phyloP scores from a whole-genome alignment of 1,284 basidiomycete species.

The Cerioporus squamosus region DNA sequence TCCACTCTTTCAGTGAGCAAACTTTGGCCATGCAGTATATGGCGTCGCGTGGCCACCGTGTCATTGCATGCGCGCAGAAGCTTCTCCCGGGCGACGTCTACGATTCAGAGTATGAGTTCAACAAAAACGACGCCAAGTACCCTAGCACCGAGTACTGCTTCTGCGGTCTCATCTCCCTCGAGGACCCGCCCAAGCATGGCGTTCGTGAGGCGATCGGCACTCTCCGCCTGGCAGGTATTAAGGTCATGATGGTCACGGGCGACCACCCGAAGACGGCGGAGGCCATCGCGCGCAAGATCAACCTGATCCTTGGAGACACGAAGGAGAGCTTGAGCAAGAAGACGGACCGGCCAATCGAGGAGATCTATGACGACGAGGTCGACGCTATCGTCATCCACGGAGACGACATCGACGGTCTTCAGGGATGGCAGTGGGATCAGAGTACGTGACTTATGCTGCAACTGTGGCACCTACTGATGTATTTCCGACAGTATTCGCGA shows the following conservation, averaged over 20 bases:
- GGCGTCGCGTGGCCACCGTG: constrained; percentile 72
- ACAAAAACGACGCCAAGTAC: constrained; percentile 57
- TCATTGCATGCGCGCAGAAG: constrained; percentile 68
- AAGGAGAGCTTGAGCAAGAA: constrained; percentile 59
- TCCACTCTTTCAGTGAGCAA: constrained; percentile 1
- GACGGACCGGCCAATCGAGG: constrained; percentile 56
- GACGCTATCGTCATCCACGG: constrained; percentile 68
- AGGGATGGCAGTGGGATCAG: constrained; percentile 74
- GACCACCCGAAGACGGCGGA: constrained; percentile 74
- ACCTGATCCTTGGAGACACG: constrained; percentile 65
- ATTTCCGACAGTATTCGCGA: constrained; percentile 53
- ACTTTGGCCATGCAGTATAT: constrained; percentile 52
- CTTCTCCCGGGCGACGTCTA: constrained; percentile 55
- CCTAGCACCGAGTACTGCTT: constrained; percentile 62
- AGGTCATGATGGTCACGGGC: constrained; percentile 76
- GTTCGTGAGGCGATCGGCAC: constrained; percentile 73
- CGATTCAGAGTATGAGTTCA: constrained; percentile 52
- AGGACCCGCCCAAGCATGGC: constrained; percentile 73
- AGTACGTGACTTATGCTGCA: constrained; percentile 39
- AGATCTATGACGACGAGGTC: constrained; percentile 71
- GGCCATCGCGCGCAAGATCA: constrained; percentile 73
- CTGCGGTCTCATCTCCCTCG: constrained; percentile 65
- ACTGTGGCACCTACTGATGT: background rate
- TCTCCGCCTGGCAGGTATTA: constrained; percentile 68
- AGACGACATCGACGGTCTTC: constrained; percentile 62